Evolutionary conservation across 208 protist genomes (phyloP).

Genomic region (Trypanosoma melophagium): DNA sequence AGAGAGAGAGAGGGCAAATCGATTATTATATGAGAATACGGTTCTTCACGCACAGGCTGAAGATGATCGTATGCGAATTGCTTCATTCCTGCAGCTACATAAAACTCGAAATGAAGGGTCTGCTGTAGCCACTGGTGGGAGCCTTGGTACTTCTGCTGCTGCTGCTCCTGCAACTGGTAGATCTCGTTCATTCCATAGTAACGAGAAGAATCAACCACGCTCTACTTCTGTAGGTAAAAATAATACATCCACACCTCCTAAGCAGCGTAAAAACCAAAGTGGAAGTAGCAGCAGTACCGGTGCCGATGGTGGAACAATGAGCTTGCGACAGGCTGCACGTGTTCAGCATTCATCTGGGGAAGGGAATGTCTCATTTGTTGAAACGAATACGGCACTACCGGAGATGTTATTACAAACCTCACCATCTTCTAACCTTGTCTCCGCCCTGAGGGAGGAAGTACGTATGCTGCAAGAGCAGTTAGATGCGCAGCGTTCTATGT

Average conservation of each 20-base stretch:
- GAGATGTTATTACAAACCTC: conserved; percentile 6
- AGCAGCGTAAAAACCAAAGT: too few relatives aligned
- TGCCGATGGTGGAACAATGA: conserved; percentile 27
- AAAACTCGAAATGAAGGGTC: conserved; percentile 25
- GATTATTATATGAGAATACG: conserved; percentile 66
- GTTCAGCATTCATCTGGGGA: not conserved
- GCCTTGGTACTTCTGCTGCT: too few relatives aligned
- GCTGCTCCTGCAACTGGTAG: too few relatives aligned
- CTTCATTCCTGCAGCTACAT: conserved; percentile 38
- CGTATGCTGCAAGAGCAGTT: conserved; percentile 60
- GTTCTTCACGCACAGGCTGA: conserved; percentile 49
- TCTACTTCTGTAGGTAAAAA: too few relatives aligned
- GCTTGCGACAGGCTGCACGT: conserved; percentile 8
- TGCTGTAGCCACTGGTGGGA: too few relatives aligned
- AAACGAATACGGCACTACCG: conserved; percentile 14
- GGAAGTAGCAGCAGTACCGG: conserved; percentile 3
- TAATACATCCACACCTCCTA: too few relatives aligned
- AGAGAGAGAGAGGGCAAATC: conserved; percentile 55
- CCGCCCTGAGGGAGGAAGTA: conserved; percentile 53
- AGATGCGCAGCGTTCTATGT: conserved; percentile 54
- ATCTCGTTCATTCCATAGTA: too few relatives aligned
- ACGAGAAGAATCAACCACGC: too few relatives aligned
- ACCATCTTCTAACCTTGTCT: conserved; percentile 31
- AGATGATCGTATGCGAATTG: conserved; percentile 38
- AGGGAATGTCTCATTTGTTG: not conserved